These are phyloP conservation scores for Tetrahymena borealis DNA, from an alignment of 73 alveolate species.

Conservation along the genomic window DNA sequence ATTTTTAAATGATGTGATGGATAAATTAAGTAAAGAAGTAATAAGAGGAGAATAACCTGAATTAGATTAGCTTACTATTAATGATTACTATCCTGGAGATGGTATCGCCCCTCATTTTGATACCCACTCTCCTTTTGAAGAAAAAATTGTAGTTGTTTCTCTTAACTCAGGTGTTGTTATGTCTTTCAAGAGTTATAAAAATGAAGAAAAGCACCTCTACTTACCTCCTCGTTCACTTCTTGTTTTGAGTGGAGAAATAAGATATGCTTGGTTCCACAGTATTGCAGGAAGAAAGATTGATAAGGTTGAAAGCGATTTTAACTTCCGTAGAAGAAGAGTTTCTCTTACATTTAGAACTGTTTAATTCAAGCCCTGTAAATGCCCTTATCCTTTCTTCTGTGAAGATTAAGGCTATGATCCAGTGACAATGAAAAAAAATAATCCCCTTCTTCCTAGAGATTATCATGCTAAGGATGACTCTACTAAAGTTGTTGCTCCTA, in stretches of 20 bases:
- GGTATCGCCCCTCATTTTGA: slow-evolving; percentile 84
- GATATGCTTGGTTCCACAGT: slow-evolving; percentile 71
- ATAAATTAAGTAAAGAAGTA: slow-evolving; percentile 10
- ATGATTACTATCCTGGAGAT: slow-evolving; percentile 73
- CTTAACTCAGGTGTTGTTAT: slow-evolving; percentile 57
- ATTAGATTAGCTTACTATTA: slow-evolving; percentile 57
- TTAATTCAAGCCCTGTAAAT: slow-evolving; percentile 51
- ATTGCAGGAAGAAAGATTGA: slow-evolving; percentile 72
- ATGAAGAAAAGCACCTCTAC: slow-evolving; percentile 50
- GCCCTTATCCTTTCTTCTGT: slow-evolving; percentile 59
- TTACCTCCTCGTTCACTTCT: slow-evolving; percentile 59
- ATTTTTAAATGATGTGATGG: slow-evolving; percentile 33
- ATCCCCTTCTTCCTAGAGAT: slow-evolving; percentile 31
- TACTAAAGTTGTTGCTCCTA: slow-evolving; percentile 54
- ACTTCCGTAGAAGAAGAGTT: slow-evolving; percentile 63
- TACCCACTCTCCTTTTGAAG: slow-evolving; percentile 79
- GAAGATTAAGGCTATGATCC: slow-evolving; percentile 56
- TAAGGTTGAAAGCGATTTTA: slow-evolving; percentile 54
- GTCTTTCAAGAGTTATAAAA: slow-evolving; percentile 60
- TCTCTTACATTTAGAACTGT: slow-evolving; percentile 67
- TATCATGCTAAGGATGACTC: slow-evolving; percentile 40
- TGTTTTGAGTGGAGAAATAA: slow-evolving; percentile 61
- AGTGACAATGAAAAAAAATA: slow-evolving; percentile 39
- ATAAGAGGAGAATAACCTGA: slow-evolving; percentile 14
- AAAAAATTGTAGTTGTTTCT: slow-evolving; percentile 51